Evolutionary conservation across 768 basidiomycete genomes (phyloP).

Genomic region (Tubosaeta brunneosetosa): DNA sequence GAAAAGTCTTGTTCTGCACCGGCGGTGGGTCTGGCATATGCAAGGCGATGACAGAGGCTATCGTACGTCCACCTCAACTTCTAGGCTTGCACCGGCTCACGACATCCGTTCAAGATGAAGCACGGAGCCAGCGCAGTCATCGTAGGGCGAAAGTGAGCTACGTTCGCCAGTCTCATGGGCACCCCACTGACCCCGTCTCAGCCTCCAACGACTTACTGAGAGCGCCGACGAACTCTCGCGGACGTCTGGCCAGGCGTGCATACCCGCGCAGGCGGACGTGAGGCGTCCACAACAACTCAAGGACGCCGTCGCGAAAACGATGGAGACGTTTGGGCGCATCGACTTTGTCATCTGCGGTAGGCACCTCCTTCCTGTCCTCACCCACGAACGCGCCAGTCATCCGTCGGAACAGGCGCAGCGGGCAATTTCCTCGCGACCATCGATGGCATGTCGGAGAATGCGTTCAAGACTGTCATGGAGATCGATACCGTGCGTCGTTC

Average conservation of each 20-base stretch:
- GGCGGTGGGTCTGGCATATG: constrained; percentile 94
- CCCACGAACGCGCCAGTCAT: not conserved
- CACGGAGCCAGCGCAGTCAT: constrained; percentile 82
- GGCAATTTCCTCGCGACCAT: constrained; percentile 95
- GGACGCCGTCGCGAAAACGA: constrained; percentile 69
- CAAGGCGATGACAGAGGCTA: constrained; percentile 76
- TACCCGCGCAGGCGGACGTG: constrained; percentile 79
- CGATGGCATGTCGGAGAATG: constrained; percentile 78
- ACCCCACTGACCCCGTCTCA: constrained; percentile 25
- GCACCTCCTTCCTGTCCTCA: constrained; percentile 15
- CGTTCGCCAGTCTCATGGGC: not conserved
- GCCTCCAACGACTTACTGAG: constrained; percentile 64
- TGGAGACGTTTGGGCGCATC: constrained; percentile 77
- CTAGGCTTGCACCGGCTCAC: not conserved
- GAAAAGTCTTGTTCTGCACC: constrained; percentile 87
- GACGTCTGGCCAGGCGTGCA: constrained; percentile 64
- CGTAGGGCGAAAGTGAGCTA: constrained; percentile 76
- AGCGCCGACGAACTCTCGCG: constrained; percentile 68
- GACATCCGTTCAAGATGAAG: constrained; percentile 50
- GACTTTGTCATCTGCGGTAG: constrained; percentile 94
- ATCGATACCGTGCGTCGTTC: constrained; percentile 73
- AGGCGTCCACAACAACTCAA: constrained; percentile 67
- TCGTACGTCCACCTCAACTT: constrained; percentile 45
- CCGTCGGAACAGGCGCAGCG: constrained; percentile 65
- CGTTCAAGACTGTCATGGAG: constrained; percentile 87